phyloP scores from a whole-genome alignment of 192 early-diverging fungal genomes.

The Gonapodya prolifera region DNA sequence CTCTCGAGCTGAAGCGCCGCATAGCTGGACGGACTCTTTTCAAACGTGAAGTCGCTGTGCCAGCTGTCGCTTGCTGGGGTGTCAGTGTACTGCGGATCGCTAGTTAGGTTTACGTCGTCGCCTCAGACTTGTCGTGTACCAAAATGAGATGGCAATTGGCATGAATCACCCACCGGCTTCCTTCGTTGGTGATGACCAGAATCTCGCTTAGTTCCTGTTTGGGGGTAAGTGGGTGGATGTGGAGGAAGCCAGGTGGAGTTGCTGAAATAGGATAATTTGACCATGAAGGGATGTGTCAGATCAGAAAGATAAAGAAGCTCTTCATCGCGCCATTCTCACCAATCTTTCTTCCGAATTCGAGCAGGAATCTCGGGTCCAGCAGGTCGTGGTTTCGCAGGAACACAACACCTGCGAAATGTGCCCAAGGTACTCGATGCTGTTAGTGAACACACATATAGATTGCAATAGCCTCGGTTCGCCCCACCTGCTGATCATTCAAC shows the following conservation, averaged over 20 bases:
- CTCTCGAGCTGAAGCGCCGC: slow-evolving; percentile 36
- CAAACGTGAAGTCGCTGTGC: slow-evolving; percentile 44
- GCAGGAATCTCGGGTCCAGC: slow-evolving; percentile 12
- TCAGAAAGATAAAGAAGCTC: too few relatives aligned
- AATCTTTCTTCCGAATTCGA: neutral
- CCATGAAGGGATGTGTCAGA: too few relatives aligned
- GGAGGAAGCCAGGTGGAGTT: neutral
- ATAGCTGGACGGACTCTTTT: slow-evolving; percentile 33
- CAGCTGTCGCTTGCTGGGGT: slow-evolving; percentile 17
- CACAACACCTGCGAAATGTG: slow-evolving; percentile 11
- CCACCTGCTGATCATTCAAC: neutral
- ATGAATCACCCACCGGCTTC: neutral
- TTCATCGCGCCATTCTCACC: too few relatives aligned
- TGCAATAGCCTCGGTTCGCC: neutral
- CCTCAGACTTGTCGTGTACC: too few relatives aligned
- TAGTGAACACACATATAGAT: neutral
- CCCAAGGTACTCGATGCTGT: neutral
- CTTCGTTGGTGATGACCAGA: neutral
- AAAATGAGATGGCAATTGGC: too few relatives aligned
- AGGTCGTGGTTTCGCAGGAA: slow-evolving; percentile 22
- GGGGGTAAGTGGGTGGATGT: neutral
- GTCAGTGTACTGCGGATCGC: too few relatives aligned
- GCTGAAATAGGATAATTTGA: too few relatives aligned
- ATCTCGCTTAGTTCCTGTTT: neutral
- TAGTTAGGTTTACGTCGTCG: too few relatives aligned